phyloP scores from a whole-genome alignment of 2,329 filamentous ascomycete species.

The Fusarium chuoi region DNA sequence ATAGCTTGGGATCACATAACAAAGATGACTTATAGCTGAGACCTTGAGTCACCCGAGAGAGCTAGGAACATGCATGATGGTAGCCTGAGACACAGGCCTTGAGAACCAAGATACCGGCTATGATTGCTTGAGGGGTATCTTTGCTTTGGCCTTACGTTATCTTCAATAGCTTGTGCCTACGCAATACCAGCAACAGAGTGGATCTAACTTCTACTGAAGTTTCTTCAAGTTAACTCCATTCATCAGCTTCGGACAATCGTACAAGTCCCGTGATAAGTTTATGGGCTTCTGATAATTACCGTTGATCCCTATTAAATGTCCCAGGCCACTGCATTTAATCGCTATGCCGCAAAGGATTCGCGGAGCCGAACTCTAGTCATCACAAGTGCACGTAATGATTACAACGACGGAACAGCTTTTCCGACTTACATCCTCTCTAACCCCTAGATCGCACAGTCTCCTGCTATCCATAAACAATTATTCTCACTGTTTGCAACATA shows the following conservation, averaged over 20 bases:
- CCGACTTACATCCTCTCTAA: fast-evolving
- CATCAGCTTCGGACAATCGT: background rate
- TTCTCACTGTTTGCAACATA: fast-evolving
- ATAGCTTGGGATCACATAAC: background rate
- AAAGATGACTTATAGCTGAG: background rate
- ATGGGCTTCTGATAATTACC: background rate
- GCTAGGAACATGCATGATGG: background rate
- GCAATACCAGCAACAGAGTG: background rate
- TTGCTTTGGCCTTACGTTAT: too few species aligned
- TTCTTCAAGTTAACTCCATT: fast-evolving
- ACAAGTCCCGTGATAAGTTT: background rate
- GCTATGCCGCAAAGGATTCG: background rate
- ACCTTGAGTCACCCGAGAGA: too few species aligned
- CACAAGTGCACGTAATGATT: background rate
- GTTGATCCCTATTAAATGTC: background rate
- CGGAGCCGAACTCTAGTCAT: fast-evolving
- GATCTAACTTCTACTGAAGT: too few species aligned
- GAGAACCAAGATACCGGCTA: fast-evolving
- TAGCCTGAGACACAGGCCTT: too few species aligned
- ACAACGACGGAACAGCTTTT: background rate
- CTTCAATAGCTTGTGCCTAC: background rate
- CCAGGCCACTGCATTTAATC: fast-evolving
- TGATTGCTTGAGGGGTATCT: background rate
- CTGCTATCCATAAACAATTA: fast-evolving
- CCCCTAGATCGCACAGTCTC: fast-evolving